phyloP scores from a whole-genome alignment of 768 basidiomycete species.

The Tricholomella constricta region DNA sequence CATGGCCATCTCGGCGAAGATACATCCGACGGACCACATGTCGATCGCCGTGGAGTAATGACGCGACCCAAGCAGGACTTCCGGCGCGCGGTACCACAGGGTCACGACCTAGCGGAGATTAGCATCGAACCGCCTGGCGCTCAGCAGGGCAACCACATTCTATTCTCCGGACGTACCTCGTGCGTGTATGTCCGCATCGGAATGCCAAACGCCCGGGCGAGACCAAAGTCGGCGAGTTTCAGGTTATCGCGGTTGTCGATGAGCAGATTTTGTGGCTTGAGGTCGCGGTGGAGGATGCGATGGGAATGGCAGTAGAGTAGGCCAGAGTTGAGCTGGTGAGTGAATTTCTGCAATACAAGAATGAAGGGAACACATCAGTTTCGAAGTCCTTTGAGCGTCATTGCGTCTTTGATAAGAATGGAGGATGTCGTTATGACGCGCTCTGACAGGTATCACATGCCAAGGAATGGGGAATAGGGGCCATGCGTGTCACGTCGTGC shows the following conservation, averaged over 20 bases:
- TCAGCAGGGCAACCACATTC: no score
- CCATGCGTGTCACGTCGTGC: background rate
- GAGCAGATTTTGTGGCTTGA: conserved; percentile 95
- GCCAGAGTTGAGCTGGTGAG: conserved; percentile 88
- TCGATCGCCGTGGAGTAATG: conserved; percentile 98
- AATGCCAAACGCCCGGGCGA: conserved; percentile 96
- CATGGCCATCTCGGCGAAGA: conserved; percentile 99
- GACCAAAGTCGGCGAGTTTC: conserved; percentile 95
- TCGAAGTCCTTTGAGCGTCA: background rate
- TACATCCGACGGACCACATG: conserved; percentile 99
- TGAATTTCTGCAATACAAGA: conserved; percentile 81
- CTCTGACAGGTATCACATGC: background rate
- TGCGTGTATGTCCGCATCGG: conserved; percentile 99
- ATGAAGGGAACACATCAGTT: background rate
- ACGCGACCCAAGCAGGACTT: conserved; percentile 92
- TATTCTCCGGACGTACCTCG: conserved; percentile 74
- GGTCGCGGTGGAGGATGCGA: conserved; percentile 93
- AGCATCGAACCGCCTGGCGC: background rate
- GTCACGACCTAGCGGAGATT: conserved; percentile 82
- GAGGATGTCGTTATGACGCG: background rate
- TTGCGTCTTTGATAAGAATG: background rate
- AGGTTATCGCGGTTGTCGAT: conserved; percentile 89
- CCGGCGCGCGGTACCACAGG: conserved; percentile 98
- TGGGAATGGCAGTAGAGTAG: conserved; percentile 94
- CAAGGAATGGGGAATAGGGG: background rate